These are phyloP conservation scores for Chlorella sp. DNA, from an alignment of 139 green algal genomes.

Conservation along the genomic window DNA sequence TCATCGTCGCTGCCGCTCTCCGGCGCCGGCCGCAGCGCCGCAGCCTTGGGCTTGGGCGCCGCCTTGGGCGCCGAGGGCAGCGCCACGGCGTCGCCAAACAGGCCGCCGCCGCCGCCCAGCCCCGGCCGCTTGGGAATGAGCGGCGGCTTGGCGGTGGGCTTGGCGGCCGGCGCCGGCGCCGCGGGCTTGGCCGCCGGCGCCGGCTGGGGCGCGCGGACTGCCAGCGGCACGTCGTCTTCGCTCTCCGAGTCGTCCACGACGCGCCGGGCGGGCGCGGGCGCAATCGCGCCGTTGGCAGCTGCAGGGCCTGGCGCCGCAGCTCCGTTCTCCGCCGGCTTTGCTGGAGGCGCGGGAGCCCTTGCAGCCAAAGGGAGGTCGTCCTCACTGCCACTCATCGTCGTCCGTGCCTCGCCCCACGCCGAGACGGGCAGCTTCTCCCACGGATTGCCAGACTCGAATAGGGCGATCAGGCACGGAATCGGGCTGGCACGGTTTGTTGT, in stretches of 20 bases:
- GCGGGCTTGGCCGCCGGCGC: constrained; percentile 1
- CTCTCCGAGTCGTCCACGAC: constrained; percentile 30
- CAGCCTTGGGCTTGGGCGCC: constrained; percentile 28
- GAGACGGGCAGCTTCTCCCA: neutral
- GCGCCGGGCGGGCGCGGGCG: constrained; percentile 7
- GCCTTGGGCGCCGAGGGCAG: constrained; percentile 25
- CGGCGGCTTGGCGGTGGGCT: neutral
- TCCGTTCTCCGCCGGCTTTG: neutral
- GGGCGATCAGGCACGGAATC: too few species aligned
- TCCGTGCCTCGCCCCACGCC: neutral
- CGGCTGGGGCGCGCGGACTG: constrained; percentile 1
- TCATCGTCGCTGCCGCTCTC: constrained; percentile 9
- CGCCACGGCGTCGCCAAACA: constrained; percentile 20
- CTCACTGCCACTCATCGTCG: constrained; percentile 26
- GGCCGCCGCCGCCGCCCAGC: too few species aligned
- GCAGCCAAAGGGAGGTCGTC: constrained; percentile 37
- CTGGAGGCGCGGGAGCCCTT: neutral
- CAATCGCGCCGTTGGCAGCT: constrained; percentile 7
- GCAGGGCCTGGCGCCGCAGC: neutral
- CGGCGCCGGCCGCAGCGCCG: constrained; percentile 1
- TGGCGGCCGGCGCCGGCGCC: neutral
- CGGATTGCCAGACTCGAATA: neutral
- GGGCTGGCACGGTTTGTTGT: too few species aligned
- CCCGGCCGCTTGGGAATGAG: neutral
- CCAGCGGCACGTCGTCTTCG: constrained; percentile 51